Evolutionary conservation across 176 grass and related monocot species (phyloP), one percentile per base, ranked within the genome.

Genomic region (Olyra latifolia): DNA sequence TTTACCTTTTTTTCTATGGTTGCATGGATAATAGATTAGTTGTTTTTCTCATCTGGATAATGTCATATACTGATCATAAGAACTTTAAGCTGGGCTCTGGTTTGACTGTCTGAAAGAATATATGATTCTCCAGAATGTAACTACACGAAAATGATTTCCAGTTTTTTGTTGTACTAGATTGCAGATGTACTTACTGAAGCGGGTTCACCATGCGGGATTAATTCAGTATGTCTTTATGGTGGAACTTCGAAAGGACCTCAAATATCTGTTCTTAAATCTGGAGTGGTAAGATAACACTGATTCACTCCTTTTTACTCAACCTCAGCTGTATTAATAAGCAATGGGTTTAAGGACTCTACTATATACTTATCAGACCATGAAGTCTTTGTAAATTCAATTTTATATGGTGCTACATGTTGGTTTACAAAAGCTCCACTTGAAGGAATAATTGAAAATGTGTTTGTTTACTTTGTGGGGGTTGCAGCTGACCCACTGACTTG

Each of bases 201-300:
- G n/a, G 92, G 92, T 73, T 81, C 83, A 42, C 82, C 88, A 20
- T 93, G 90, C 68, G 90, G 90, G 66, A 89, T 92, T 78, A 95
- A 86, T 80, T 89, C 92, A 38, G 88, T 98, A 69, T 98, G 95
- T 71, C 83, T 98, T 66, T 95, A 98, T 86, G 95, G 95, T 75
- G 95, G 95, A 61, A 95, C 92, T 84, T 93, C 88, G 17, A 98
- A 98, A 80, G 95, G 90, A 63, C 95, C 95, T 38, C 95, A 98
- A 85, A 95, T 98, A 76, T 80, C 95, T 83, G 74, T 92, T 86
- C 88, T 98, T 76, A 93, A 86, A 87, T 95, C 92, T 87, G 92
- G 95, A 93, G 92, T 98, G 81, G 95, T 98, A 89, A 89, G 95
- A 80, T 82, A 40, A 43, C 67, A 71, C 75, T 52, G 7, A 35